phyloP scores from a whole-genome alignment of 1,284 basidiomycete species.

The Athelia psychrophila region DNA sequence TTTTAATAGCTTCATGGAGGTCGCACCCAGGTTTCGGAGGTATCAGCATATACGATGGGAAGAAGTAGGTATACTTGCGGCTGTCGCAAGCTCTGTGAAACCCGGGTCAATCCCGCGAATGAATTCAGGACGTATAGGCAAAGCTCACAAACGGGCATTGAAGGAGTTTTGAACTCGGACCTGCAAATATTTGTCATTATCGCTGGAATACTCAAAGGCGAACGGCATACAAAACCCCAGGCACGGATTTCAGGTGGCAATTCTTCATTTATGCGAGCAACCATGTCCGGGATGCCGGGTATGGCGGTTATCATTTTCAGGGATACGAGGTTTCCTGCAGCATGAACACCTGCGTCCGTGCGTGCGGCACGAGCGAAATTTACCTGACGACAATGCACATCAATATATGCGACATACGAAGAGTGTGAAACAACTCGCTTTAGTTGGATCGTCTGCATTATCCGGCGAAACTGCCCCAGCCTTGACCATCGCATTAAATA shows the following conservation, averaged over 20 bases:
- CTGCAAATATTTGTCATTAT: conserved; percentile 26
- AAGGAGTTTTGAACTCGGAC: conserved; percentile 88
- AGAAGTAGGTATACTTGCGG: conserved; percentile 95
- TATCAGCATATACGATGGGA: conserved; percentile 92
- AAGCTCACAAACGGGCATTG: conserved; percentile 79
- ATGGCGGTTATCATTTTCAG: conserved; percentile 85
- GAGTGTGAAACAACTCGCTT: conserved; percentile 44
- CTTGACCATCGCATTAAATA: conserved; percentile 87
- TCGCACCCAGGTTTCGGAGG: conserved; percentile 82
- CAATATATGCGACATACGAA: conserved; percentile 1
- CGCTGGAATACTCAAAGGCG: not conserved
- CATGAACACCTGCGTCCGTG: conserved; percentile 97
- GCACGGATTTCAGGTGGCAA: conserved; percentile 90
- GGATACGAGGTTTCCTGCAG: conserved; percentile 91
- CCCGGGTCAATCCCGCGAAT: conserved; percentile 9
- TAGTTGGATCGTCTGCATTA: conserved; percentile 89
- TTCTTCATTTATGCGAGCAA: conserved; percentile 80
- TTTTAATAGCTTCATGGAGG: conserved; percentile 48
- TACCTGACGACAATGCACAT: conserved; percentile 50
- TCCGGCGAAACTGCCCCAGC: conserved; percentile 91
- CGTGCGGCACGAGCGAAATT: conserved; percentile 87
- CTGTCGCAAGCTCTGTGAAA: conserved; percentile 79
- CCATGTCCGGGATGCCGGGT: conserved; percentile 70
- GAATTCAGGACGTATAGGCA: conserved; percentile 2
- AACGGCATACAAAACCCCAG: conserved; percentile 75